Base-by-base conservation (phyloP, 1,139 yeast genomes). In the Yueomyces sp. region DNA sequence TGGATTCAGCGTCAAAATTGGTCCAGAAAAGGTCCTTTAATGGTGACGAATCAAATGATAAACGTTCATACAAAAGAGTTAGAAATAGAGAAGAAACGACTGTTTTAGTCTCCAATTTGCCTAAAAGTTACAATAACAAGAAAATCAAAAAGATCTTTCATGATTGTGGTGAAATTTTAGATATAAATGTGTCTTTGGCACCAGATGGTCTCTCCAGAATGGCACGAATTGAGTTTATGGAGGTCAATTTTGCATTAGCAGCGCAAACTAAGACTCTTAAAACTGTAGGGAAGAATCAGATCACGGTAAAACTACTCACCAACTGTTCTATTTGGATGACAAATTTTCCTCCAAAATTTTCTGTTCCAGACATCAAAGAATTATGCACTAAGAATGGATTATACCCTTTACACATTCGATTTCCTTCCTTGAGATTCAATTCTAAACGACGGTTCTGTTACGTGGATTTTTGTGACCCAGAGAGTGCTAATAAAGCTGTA, bases 391-490 rank as follows among this genome's bases (percentile, higher is more conserved):
- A 59, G 3, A 58, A 57, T 41, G 85, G 85, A 0, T 59, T 79
- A 0, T 46, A 56, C 0, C 50, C 54, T 2, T 51, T 77, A 4
- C 73, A 76, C 44, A 64, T 81, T 1, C 65, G 96, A 42, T 67
- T 84, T 38, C 96, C 96, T 0, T 73, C 82, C 0, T 73, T 81
- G 47, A 70, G 70, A 37, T 69, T 66, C 40, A 73, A 76, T 49
- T 60, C 73, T 3, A 70, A 70, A 26, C 68, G 95, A 45, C 60
- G 95, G 35, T 86, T 86, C 56, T 84, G 94, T 48, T 86, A 85
- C 53, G 68, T 83, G 11, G 95, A 85, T 53, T 78, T 64, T 50
- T 51, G 65, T 0, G 58, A 66, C 11, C 46, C 72, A 0, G 65
- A 65, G 6, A 65, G 64, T 32, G 87, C 93, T 0, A 46, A 53